Base-by-base conservation (phyloP, 2,329 filamentous ascomycete genomes). In the Fusarium longipes region DNA sequence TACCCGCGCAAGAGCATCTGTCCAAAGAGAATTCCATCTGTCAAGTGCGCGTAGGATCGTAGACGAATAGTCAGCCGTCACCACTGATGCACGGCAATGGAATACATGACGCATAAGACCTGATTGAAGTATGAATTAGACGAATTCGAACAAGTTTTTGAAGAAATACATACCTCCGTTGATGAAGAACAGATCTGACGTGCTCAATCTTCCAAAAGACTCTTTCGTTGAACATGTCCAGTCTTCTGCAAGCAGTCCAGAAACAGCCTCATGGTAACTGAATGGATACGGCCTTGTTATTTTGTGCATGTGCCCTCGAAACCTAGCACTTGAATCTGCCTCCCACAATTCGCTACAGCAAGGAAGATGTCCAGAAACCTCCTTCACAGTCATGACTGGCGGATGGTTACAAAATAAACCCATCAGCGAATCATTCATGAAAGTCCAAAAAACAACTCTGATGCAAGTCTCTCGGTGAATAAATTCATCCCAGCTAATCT, bases 1-100 rank as follows among this genome's bases (percentile, higher is more conserved):
- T 5, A 67, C 18, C 7, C 50, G 40, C 1, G 33, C 11, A 4
- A 48, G 30, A 1, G 63, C 58, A 7, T 27, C 11, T 1, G 3
- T 2, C 68, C 68, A 71, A 2, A 71, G 40, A 20, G 4, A 18
- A 2, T 47, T 30, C 68, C 68, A 71, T 20, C 68, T 65, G n/a
- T 67, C 47, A 0, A 71, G 14, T 3, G 55, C 56, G 4, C 50
- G 40, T 1, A 65, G 18, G 0, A 71, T 3, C 18, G 62, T 22
- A 3, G 18, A 14, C 3, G 22, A 30, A 12, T 48, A 45, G 2
- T 30, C 43, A 2, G 12, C 8, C 8, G 49, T 52, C 2, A 57
- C 32, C 5, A 60, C 18, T 1, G 65, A 52, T 8, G 44, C 55
- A 6, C 57, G 68, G 7, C 50, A 45, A 25, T 67, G 51, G 7